These are phyloP conservation scores for Chamaecyparis obtusa DNA, from an alignment of 75 land plant species.

Conservation along the genomic window DNA sequence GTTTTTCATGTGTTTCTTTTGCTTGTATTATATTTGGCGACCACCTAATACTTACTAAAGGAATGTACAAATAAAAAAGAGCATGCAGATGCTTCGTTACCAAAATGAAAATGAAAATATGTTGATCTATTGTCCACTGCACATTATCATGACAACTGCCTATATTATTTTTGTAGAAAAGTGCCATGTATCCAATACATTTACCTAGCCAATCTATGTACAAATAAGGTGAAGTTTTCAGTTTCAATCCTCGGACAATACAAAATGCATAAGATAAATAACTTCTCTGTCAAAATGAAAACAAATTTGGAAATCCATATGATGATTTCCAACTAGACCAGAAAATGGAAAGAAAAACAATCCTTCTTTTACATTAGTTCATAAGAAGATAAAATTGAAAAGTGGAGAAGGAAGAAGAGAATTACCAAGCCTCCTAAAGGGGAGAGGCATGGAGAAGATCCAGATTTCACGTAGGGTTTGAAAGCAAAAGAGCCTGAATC, in stretches of 20 bases:
- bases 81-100: background rate
- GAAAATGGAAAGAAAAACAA: background rate
- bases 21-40: background rate
- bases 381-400: background rate
- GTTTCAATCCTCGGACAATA: background rate
- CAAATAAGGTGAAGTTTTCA: background rate
- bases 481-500: slow-evolving; percentile 42
- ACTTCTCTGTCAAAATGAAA: background rate
- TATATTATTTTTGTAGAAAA: background rate
- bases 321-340: background rate
- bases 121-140: background rate
- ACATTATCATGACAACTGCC: background rate
- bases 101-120: background rate
- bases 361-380: background rate
- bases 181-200: background rate
- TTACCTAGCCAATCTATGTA: background rate
- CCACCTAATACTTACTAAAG: slow-evolving; percentile 6
- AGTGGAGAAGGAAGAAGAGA: background rate
- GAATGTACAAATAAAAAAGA: background rate
- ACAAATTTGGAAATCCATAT: background rate
- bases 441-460: slow-evolving; percentile 19
- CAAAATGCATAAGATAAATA: background rate
- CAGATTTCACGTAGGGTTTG: slow-evolving; percentile 36
- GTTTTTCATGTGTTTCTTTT: background rate
- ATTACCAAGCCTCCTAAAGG: slow-evolving; percentile 7